Conservation (phyloP, 179 eudicot genomes). For the Pouteria campechiana region DNA sequence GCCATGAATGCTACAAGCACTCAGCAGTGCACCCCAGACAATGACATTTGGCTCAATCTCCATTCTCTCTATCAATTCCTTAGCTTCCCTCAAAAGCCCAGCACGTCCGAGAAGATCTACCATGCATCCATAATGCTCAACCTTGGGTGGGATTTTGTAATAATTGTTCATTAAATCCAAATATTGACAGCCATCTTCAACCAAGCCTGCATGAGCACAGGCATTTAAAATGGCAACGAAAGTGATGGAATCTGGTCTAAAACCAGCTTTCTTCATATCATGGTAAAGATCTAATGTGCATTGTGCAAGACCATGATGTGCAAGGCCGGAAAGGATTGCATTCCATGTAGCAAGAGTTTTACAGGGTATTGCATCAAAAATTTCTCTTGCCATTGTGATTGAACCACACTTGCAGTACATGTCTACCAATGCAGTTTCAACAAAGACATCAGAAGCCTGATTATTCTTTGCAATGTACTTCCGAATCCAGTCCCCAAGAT, state of each 20-base stretch:
- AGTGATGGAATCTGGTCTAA: constrained; percentile 2
- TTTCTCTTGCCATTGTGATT: background rate
- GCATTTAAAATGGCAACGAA: constrained; percentile 1
- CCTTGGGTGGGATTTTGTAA: background rate
- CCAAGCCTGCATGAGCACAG: constrained; percentile 1
- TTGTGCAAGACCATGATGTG: background rate
- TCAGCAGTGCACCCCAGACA: constrained; percentile 2
- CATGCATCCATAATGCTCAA: constrained; percentile 4
- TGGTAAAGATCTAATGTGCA: background rate
- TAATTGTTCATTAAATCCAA: constrained; percentile 1
- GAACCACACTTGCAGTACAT: constrained; percentile 3
- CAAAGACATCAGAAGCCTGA: background rate
- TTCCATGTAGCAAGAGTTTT: constrained; percentile 3
- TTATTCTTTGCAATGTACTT: background rate
- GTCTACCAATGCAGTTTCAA: constrained; percentile 1
- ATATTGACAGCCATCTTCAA: background rate
- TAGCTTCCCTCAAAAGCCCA: background rate
- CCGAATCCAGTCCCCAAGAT: background rate
- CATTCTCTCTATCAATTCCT: background rate
- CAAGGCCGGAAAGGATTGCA: background rate
- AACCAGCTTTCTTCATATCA: background rate
- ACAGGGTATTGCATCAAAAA: background rate
- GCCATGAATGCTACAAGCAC: constrained; percentile 1
- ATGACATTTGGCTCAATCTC: background rate
- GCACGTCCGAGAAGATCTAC: constrained; percentile 2